Conservation (phyloP, 495 filamentous ascomycete genomes). For the Penicillium steckii region DNA sequence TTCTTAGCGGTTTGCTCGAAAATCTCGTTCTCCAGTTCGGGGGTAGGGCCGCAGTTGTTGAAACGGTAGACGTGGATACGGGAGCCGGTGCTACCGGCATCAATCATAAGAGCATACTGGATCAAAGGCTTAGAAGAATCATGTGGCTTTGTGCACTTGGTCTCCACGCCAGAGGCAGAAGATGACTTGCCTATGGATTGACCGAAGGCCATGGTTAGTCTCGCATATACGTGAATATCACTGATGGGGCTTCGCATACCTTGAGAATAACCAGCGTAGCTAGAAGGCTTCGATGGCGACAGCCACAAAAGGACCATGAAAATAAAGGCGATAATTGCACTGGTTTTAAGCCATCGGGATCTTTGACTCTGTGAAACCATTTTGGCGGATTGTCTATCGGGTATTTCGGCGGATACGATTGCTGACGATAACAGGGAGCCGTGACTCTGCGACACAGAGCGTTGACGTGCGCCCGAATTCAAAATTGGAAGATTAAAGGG, state of each 20-base stretch:
- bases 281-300: constrained; percentile 51
- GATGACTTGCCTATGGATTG: constrained; percentile 26
- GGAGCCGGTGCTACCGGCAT: constrained; percentile 95
- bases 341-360: constrained; percentile 80
- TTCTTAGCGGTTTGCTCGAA: constrained; percentile 87
- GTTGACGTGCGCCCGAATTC: constrained; percentile 28
- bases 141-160: constrained; percentile 76
- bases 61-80: constrained; percentile 98
- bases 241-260: constrained; percentile 30
- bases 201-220: constrained; percentile 7
- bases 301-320: constrained; percentile 76
- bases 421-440: constrained; percentile 12
- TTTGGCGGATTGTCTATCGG: constrained; percentile 32
- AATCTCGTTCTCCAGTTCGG: constrained; percentile 88
- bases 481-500: constrained; percentile 16
- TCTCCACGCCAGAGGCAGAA: constrained; percentile 18
- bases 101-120: constrained; percentile 98
- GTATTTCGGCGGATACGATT: constrained; percentile 11
- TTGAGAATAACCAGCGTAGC: constrained; percentile 31
- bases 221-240: not conserved
- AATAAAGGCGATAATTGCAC: constrained; percentile 70
- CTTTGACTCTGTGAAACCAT: constrained; percentile 68
- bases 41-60: constrained; percentile 95
- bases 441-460: constrained; percentile 33
- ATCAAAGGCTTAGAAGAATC: constrained; percentile 87